Percentiles rank a stretch among this genome's conserved stretches.
Evolutionary conservation across 225 moss, liverwort and hornwort species (phyloP).

Genomic region (Thuidium tamariscinum): DNA sequence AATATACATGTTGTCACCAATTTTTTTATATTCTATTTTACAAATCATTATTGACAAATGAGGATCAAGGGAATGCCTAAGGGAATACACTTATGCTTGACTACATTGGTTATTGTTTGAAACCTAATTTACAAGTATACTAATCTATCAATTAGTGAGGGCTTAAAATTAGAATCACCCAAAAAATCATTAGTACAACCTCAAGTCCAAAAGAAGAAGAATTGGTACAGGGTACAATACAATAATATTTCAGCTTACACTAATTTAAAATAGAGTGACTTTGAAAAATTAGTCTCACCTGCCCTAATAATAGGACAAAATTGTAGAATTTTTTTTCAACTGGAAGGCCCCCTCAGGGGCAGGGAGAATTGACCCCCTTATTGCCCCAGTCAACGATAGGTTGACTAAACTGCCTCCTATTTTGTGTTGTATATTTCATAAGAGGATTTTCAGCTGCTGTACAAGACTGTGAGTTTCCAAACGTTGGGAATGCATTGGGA

Average conservation of each 20-base stretch:
- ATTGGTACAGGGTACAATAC: too few species aligned
- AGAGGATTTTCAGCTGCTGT: too few species aligned
- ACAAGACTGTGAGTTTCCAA: too few species aligned
- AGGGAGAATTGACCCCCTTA: too few species aligned
- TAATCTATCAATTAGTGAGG: background rate
- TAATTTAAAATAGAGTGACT: background rate
- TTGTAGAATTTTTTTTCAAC: background rate
- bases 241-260: background rate
- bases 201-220: too few species aligned
- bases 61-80: background rate
- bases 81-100: fast-evolving
- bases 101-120: fast-evolving
- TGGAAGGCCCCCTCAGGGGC: too few species aligned
- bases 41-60: background rate
- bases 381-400: too few species aligned
- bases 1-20: fast-evolving
- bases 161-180: background rate
- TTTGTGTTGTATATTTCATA: too few species aligned
- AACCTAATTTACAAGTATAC: background rate
- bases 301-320: background rate
- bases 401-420: too few species aligned
- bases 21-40: background rate
- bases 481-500: too few species aligned
- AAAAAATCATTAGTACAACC: too few species aligned
- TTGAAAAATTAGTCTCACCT: background rate